Evolutionary conservation across 768 basidiomycete genomes (phyloP).

Genomic region (Suillus plorans): DNA sequence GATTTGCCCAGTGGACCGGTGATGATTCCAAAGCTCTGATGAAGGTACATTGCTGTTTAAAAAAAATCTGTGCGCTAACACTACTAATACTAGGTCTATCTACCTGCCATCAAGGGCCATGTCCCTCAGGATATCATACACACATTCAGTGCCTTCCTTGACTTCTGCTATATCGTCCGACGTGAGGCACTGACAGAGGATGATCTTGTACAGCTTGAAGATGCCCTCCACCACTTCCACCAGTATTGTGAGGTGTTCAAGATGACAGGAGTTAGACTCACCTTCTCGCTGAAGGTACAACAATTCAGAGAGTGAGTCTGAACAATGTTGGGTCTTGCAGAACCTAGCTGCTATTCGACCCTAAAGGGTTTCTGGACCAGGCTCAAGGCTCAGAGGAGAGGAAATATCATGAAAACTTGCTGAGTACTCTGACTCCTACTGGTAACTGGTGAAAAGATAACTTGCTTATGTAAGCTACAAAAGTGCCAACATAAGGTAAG

Average conservation of each 20-base stretch:
- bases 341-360: too few relatives aligned
- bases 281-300: too few relatives aligned
- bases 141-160: conserved; percentile 23
- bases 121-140: conserved; percentile 24
- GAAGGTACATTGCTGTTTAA: conserved; percentile 20
- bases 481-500: too few relatives aligned
- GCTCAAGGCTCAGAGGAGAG: too few relatives aligned
- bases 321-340: too few relatives aligned
- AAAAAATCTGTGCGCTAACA: too few relatives aligned
- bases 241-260: not conserved
- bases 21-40: conserved; percentile 24
- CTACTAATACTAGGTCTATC: conserved; percentile 26
- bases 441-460: too few relatives aligned
- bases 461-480: too few relatives aligned
- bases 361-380: too few relatives aligned
- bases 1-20: conserved; percentile 21
- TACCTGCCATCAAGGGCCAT: conserved; percentile 30
- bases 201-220: conserved; percentile 2
- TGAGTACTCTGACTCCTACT: too few relatives aligned
- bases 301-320: too few relatives aligned
- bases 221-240: not conserved
- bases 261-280: not conserved
- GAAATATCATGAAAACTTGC: too few relatives aligned
- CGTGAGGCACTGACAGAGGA: conserved; percentile 1
- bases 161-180: conserved; percentile 23